phyloP scores from a whole-genome alignment of 2,329 filamentous ascomycete genomes.

The Exserohilum rostratum region DNA sequence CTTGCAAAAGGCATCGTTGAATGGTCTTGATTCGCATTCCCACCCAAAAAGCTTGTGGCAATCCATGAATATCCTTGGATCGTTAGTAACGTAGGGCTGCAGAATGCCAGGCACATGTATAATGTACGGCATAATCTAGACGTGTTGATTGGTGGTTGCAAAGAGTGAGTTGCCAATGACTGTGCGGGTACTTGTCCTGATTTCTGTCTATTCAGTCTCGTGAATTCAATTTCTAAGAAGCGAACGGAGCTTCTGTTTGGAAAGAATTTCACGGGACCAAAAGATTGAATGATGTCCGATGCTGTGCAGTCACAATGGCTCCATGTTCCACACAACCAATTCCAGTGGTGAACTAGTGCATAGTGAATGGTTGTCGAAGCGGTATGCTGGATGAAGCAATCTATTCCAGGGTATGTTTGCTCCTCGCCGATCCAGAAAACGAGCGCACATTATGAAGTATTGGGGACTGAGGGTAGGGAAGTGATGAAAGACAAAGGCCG shows the following conservation, averaged over 20 bases:
- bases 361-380: no score
- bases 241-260: no score
- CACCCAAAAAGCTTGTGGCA: slow-evolving; percentile 20
- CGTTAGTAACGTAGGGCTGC: slow-evolving; percentile 23
- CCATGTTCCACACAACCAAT: no score
- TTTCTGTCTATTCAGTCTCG: not conserved
- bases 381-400: no score
- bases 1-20: slow-evolving; percentile 23
- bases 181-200: not conserved
- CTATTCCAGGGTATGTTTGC: no score
- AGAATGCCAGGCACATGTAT: not conserved
- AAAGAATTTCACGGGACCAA: no score
- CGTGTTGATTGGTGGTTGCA: not conserved
- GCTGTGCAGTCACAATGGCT: no score
- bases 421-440: no score
- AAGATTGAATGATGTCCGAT: no score
- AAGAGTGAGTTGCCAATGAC: not conserved
- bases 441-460: no score
- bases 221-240: not conserved
- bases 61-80: slow-evolving; percentile 29
- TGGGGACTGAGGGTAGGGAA: not conserved
- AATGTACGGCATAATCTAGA: not conserved
- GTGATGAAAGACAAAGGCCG: not conserved
- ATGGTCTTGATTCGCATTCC: slow-evolving; percentile 24
- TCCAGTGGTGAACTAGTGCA: no score